A percentile compares a stretch with the other conserved stretches of the same genome.
These are phyloP conservation scores for Ascosphaera apis DNA, from an alignment of 2,329 filamentous ascomycete species.

Conservation along the genomic window DNA sequence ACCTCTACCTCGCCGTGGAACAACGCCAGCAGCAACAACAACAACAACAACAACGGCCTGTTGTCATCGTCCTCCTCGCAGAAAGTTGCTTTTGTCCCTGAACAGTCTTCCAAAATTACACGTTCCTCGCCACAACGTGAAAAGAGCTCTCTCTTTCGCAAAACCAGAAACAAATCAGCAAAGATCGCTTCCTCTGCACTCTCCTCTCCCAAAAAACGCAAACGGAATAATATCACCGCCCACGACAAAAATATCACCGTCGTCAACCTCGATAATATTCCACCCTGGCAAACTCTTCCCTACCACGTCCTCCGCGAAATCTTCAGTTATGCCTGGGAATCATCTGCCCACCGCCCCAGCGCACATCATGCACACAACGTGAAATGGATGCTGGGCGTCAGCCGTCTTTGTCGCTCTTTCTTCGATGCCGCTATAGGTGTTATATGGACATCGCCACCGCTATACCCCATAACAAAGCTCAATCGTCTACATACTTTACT, in stretches of 20 bases:
- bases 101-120: constrained; percentile 1
- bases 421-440: constrained; percentile 49
- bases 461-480: constrained; percentile 30
- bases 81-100: background rate
- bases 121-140: constrained; percentile 2
- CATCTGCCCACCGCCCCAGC: constrained; percentile 22
- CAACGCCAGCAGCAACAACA: too few species aligned
- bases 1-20: background rate
- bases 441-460: constrained; percentile 45
- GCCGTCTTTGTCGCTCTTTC: constrained; percentile 40
- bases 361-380: constrained; percentile 17
- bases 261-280: constrained; percentile 19
- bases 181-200: constrained; percentile 1
- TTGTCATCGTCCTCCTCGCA: background rate
- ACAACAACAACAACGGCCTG: too few species aligned
- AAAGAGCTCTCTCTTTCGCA: constrained; percentile 4
- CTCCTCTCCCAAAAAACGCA: constrained; percentile 3
- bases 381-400: constrained; percentile 40
- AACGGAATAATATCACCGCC: constrained; percentile 3
- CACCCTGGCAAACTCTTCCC: constrained; percentile 37
- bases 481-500: constrained; percentile 31
- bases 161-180: constrained; percentile 3
- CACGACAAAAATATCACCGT: constrained; percentile 4
- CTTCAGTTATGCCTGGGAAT: constrained; percentile 39
- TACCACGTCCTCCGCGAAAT: constrained; percentile 48